Conservation (phyloP, 805 yeast genomes). For the Hanseniaspora mollemarum region DNA sequence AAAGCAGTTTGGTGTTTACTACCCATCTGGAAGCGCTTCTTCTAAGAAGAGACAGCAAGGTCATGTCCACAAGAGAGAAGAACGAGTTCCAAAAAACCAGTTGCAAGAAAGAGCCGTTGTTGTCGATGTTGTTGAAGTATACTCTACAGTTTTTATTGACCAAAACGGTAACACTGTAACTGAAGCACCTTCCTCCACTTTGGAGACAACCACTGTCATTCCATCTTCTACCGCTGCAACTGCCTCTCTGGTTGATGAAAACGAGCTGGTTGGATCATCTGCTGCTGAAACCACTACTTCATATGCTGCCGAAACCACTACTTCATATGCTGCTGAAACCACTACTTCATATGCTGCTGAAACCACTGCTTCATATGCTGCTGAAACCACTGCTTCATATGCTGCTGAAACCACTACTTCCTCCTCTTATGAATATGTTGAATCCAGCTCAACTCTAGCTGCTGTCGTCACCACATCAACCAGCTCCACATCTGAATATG, state of each 20-base stretch:
- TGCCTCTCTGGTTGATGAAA: conserved; percentile 1
- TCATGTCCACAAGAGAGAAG: conserved; percentile 19
- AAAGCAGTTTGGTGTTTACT: conserved; percentile 73
- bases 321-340: conserved; percentile 27
- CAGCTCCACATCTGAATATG: conserved; percentile 16
- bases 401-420: conserved; percentile 18
- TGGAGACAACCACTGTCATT: conserved; percentile 19
- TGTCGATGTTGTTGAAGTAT: conserved; percentile 56
- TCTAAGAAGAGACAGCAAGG: conserved; percentile 39
- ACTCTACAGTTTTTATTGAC: conserved; percentile 67
- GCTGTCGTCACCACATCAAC: conserved; percentile 16
- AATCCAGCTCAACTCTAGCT: conserved; percentile 22
- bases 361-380: conserved; percentile 22
- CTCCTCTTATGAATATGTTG: too few relatives aligned
- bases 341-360: conserved; percentile 22
- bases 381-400: conserved; percentile 22
- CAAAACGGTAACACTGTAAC: conserved; percentile 34
- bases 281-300: conserved; percentile 22
- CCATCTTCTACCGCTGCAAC: conserved; percentile 20
- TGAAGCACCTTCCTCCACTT: conserved; percentile 22
- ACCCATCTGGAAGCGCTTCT: conserved; percentile 42
- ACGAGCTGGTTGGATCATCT: not conserved
- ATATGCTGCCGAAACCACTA: conserved; percentile 23
- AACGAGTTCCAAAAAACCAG: conserved; percentile 34
- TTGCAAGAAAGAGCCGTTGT: conserved; percentile 49